phyloP scores from a whole-genome alignment of 306 rosid species.

The Spatholobus suberectus region DNA sequence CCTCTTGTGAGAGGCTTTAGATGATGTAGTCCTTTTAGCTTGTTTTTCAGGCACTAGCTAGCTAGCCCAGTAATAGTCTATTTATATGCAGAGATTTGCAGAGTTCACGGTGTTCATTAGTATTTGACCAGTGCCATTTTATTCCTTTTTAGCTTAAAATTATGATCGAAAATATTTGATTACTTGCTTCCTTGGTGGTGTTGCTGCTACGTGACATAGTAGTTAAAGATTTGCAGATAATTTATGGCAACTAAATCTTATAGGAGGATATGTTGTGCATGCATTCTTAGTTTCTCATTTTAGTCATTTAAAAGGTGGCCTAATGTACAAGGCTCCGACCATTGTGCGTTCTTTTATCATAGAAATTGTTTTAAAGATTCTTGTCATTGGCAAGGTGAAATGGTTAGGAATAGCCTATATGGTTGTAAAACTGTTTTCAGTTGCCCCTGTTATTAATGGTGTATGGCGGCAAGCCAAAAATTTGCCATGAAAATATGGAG shows the following conservation, averaged over 20 bases:
- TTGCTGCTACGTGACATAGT: conserved; percentile 20
- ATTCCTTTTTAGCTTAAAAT: conserved; percentile 8
- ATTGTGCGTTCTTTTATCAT: conserved; percentile 5
- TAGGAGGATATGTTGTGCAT: conserved; percentile 1
- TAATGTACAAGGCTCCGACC: neutral
- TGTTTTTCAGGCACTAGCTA: neutral
- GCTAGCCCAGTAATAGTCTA: neutral
- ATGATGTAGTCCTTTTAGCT: neutral
- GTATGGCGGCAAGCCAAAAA: neutral
- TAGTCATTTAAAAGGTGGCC: neutral
- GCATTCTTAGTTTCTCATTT: conserved; percentile 29
- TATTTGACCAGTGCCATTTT: neutral
- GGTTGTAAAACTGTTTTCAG: conserved; percentile 24
- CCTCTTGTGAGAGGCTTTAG: neutral
- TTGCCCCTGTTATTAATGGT: neutral
- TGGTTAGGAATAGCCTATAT: conserved; percentile 20
- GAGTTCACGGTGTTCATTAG: conserved; percentile 1
- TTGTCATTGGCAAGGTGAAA: conserved; percentile 30
- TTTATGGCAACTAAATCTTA: neutral
- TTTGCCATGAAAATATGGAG: neutral
- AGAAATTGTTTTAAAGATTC: conserved; percentile 27
- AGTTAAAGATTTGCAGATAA: conserved; percentile 17
- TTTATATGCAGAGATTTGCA: conserved; percentile 3
- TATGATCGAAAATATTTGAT: neutral
- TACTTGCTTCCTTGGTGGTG: conserved; percentile 5